Evolutionary conservation across 805 yeast species (phyloP), one percentile per base, ranked within the genome.

Genomic region (Ogataea minuta): DNA sequence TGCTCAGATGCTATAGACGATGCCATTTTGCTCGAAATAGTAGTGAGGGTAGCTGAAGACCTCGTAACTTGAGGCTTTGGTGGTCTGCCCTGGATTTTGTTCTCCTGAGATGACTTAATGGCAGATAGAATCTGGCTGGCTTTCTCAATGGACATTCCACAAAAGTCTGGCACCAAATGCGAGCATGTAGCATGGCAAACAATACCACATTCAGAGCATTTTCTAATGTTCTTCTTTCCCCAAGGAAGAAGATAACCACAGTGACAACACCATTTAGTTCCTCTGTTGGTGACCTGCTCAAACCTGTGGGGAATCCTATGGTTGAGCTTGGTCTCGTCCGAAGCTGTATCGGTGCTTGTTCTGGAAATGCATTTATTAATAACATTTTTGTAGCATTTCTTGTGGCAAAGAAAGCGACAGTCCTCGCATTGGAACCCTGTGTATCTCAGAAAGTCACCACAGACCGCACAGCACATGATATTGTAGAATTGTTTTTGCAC

Each of bases 181-280:
- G 91, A 82, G 68, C 99, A 93, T 31, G 80, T 79, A 3, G 93
- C 76, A 59, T 93, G 99, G 55, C 96, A 91, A 83, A 91, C 87
- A 14, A 89, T 79, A 21, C 95, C 95, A 78, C 99, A 93, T 50
- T 85, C 93, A 4, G 84, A 69, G 72, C 99, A 91, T 61, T 88
- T 93, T 36, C 96, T 75, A 9, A 90, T 95, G 53, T 86, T 89
- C 62, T 88, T 89, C 56, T 83, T 79, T 37, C 98, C 96, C 84
- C 96, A 83, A 12, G 99, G 98, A 46, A 93, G 71, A 36, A 93
- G 81, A 59, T 88, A 88, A 45, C 99, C 99, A 74, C 99, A 93
- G 61, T 93, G 99, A 54, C 98, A 93, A 67, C 99, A 93, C 99
- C 99, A 93, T 59, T 91, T 90, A 2, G 99, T 95, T 54, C 96